Evolutionary conservation across 192 early-diverging fungal genomes (phyloP).

Genomic region (Geranomyces michiganensis): DNA sequence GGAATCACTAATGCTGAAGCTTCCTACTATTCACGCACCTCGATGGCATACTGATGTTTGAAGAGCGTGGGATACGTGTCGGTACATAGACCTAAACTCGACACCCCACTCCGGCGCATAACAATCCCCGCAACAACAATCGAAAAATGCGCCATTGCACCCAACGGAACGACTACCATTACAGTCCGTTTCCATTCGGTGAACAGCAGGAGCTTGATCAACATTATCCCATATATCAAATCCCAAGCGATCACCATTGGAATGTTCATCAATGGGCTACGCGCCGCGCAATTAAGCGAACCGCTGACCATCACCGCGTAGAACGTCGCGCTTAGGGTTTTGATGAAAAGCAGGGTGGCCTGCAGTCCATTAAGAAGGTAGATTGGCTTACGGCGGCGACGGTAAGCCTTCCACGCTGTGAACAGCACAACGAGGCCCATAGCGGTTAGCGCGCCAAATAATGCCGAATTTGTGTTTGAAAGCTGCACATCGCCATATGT

Average conservation of each 20-base stretch:
- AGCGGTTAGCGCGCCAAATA: constrained; percentile 22
- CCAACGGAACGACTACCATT: constrained; percentile 16
- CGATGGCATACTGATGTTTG: constrained; percentile 42
- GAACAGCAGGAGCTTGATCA: constrained; percentile 38
- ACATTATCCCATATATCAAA: constrained; percentile 35
- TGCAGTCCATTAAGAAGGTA: constrained; percentile 36
- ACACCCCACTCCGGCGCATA: background rate
- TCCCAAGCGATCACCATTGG: constrained; percentile 25
- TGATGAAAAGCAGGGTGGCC: constrained; percentile 21
- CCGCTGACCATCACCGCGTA: constrained; percentile 17
- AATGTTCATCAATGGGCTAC: constrained; percentile 28
- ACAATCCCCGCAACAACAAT: constrained; percentile 6
- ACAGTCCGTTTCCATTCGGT: constrained; percentile 17
- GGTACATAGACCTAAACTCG: constrained; percentile 18
- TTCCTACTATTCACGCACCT: constrained; percentile 30
- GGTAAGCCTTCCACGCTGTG: background rate
- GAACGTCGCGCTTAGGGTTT: constrained; percentile 28
- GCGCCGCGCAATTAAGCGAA: constrained; percentile 23
- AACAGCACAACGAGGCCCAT: constrained; percentile 1
- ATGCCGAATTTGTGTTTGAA: constrained; percentile 16
- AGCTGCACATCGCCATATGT: constrained; percentile 19
- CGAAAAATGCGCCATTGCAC: constrained; percentile 22
- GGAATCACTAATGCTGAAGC: background rate
- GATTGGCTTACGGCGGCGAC: constrained; percentile 31
- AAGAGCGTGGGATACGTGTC: constrained; percentile 30